Conservation (phyloP, 768 basidiomycete genomes). For the Suillus subluteus region DNA sequence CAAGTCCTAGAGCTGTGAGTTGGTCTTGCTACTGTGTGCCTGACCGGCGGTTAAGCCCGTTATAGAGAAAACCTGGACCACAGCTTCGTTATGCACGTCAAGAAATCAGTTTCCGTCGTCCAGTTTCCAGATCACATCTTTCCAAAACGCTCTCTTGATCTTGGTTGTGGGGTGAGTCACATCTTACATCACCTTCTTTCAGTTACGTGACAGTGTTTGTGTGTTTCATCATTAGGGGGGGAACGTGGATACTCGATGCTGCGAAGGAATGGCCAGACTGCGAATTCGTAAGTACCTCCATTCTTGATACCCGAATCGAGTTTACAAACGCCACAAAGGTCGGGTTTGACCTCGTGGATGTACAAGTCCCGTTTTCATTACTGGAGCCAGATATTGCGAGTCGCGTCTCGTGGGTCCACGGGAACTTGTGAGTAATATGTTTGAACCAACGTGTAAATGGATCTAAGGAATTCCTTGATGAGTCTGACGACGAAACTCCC, state of each 20-base stretch:
- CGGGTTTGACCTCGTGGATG: slow-evolving; percentile 78
- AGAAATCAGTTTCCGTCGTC: slow-evolving; percentile 60
- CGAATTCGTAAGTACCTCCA: slow-evolving; percentile 53
- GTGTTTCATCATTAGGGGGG: slow-evolving; percentile 45
- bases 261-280: slow-evolving; percentile 72
- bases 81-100: slow-evolving; percentile 49
- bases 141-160: slow-evolving; percentile 62
- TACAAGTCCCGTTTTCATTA: slow-evolving; percentile 62
- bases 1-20: slow-evolving; percentile 71
- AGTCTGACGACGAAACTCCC: slow-evolving; percentile 78
- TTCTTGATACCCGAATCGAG: background rate
- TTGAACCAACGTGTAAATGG: background rate
- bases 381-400: slow-evolving; percentile 54
- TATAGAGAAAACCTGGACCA: slow-evolving; percentile 60
- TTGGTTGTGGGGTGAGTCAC: slow-evolving; percentile 71
- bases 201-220: slow-evolving; percentile 3
- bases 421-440: slow-evolving; percentile 65
- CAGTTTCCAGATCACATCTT: slow-evolving; percentile 48
- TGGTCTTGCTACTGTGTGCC: slow-evolving; percentile 4
- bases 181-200: slow-evolving; percentile 12
- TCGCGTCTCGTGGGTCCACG: slow-evolving; percentile 73
- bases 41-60: background rate
- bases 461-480: background rate
- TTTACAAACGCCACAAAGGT: slow-evolving; percentile 45
- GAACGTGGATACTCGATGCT: slow-evolving; percentile 73